phyloP scores from a whole-genome alignment of 495 filamentous ascomycete genomes.

The Aspergillus diversus region DNA sequence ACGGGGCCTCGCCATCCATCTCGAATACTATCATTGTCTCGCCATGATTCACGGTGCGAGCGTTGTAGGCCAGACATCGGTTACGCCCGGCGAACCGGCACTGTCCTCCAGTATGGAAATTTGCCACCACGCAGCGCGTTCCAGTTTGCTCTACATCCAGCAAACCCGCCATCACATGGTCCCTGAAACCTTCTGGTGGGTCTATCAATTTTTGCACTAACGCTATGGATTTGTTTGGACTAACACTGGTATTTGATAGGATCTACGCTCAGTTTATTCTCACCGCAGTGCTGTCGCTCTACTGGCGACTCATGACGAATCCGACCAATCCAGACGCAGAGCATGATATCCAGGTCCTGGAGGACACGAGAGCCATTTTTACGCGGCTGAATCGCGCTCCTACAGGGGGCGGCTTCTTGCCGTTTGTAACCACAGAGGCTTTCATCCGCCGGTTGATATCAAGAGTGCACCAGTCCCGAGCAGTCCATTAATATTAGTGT shows the following conservation, averaged over 20 bases:
- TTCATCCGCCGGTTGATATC: slow-evolving; percentile 4
- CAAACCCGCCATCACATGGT: slow-evolving; percentile 18
- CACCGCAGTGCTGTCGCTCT: slow-evolving; percentile 27
- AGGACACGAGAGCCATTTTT: slow-evolving; percentile 6
- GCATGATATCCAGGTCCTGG: slow-evolving; percentile 1
- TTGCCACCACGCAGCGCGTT: slow-evolving; percentile 31
- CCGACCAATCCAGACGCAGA: background rate
- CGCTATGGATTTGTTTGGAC: background rate
- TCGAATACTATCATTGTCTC: slow-evolving; percentile 36
- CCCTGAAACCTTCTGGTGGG: slow-evolving; percentile 32
- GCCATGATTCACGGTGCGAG: slow-evolving; percentile 32
- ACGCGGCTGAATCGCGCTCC: background rate
- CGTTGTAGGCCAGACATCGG: slow-evolving; percentile 9
- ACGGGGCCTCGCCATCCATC: slow-evolving; percentile 29
- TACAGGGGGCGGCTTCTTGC: background rate
- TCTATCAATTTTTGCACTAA: background rate
- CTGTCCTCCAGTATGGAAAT: slow-evolving; percentile 32
- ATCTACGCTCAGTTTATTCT: slow-evolving; percentile 34
- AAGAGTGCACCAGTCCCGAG: background rate
- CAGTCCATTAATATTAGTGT: background rate
- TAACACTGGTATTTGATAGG: slow-evolving; percentile 13
- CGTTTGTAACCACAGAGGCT: background rate
- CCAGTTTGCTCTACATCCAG: slow-evolving; percentile 27
- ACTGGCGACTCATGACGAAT: slow-evolving; percentile 15
- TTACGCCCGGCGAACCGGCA: background rate